A percentile compares a stretch with the other conserved stretches of the same genome.
These are phyloP conservation scores for Papiliotrema laurentii DNA, from an alignment of 1,284 basidiomycete species.

Conservation along the genomic window DNA sequence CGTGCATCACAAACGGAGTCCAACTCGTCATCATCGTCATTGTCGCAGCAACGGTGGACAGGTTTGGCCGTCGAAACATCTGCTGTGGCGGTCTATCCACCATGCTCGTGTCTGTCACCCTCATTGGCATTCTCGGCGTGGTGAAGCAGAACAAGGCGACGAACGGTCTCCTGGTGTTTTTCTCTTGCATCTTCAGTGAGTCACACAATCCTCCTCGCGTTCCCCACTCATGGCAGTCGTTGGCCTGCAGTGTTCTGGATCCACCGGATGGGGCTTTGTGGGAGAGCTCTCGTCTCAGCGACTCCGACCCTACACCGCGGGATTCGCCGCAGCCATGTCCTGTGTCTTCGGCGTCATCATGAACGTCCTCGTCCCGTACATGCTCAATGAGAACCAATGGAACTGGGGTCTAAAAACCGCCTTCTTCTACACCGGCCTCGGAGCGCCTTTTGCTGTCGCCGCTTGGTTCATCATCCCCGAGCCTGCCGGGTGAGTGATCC, in stretches of 20 bases:
- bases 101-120: conserved; percentile 8
- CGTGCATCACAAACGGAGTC: conserved; percentile 22
- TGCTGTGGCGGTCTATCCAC: conserved; percentile 11
- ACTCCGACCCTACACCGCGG: conserved; percentile 21
- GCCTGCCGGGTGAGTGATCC: conserved; percentile 13
- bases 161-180: conserved; percentile 19
- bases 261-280: conserved; percentile 24
- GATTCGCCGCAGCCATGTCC: conserved; percentile 18
- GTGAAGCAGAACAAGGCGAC: conserved; percentile 4
- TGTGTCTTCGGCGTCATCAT: conserved; percentile 17
- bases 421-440: conserved; percentile 22
- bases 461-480: conserved; percentile 25
- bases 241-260: conserved; percentile 18
- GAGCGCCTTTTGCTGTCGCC: conserved; percentile 12
- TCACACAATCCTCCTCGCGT: conserved; percentile 1
- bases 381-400: conserved; percentile 14
- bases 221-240: conserved; percentile 17
- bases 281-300: conserved; percentile 24
- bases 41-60: conserved; percentile 15
- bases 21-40: conserved; percentile 16
- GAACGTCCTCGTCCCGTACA: conserved; percentile 20
- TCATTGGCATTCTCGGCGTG: conserved; percentile 22
- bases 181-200: conserved; percentile 20
- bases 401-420: conserved; percentile 22
- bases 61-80: conserved; percentile 18